phyloP scores from a whole-genome alignment of 768 basidiomycete species.

The Boletus barrowsii region DNA sequence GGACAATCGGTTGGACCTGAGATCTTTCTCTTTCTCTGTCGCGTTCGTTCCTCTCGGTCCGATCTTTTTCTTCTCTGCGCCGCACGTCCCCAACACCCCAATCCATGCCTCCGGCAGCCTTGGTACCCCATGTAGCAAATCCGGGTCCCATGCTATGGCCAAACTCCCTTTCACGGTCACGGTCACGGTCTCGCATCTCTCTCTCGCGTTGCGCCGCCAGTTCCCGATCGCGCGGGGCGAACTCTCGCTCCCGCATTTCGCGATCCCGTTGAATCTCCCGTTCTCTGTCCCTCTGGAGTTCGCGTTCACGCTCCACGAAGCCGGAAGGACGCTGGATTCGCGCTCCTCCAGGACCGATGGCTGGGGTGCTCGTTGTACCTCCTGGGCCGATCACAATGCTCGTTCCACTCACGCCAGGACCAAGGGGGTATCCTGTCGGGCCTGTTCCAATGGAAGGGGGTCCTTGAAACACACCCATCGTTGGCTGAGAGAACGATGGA shows the following conservation, averaged over 20 bases:
- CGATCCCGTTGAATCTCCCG: constrained; percentile 30
- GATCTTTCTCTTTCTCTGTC: constrained; percentile 32
- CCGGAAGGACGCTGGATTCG: constrained; percentile 24
- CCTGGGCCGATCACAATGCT: constrained; percentile 28
- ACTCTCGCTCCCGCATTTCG: constrained; percentile 24
- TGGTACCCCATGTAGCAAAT: constrained; percentile 32
- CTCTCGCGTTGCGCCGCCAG: constrained; percentile 19
- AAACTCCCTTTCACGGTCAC: constrained; percentile 24
- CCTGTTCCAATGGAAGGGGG: constrained; percentile 21
- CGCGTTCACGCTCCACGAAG: constrained; percentile 34
- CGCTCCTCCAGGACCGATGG: constrained; percentile 15
- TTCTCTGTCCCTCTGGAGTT: constrained; percentile 23
- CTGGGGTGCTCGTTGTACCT: constrained; percentile 17
- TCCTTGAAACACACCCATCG: constrained; percentile 29
- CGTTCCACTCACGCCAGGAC: constrained; percentile 17
- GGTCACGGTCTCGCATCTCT: constrained; percentile 23
- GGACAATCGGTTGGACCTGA: constrained; percentile 23
- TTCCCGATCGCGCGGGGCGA: constrained; percentile 22
- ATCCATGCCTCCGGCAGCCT: constrained; percentile 29
- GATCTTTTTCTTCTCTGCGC: constrained; percentile 36
- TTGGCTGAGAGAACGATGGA: constrained; percentile 20
- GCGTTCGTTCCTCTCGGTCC: constrained; percentile 21
- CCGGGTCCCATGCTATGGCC: constrained; percentile 22
- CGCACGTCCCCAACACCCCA: constrained; percentile 33
- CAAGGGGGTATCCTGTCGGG: constrained; percentile 18